Evolutionary conservation across 495 filamentous ascomycete genomes (phyloP).

Genomic region (Hyaloscypha finlandica): DNA sequence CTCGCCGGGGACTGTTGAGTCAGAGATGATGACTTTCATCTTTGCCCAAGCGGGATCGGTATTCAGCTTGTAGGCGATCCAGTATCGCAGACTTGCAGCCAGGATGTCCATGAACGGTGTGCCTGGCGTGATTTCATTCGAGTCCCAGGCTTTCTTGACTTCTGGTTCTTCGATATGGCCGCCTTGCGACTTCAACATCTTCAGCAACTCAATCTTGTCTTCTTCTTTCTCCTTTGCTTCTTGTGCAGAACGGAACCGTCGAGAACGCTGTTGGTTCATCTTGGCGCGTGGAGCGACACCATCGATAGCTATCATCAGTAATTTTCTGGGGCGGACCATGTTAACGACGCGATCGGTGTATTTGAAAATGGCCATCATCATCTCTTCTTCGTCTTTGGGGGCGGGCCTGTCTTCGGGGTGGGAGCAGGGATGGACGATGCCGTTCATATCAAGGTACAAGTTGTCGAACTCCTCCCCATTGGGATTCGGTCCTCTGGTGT

Average conservation of each 20-base stretch:
- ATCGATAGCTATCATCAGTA: constrained; percentile 97
- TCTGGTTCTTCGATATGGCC: constrained; percentile 61
- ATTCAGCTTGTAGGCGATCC: constrained; percentile 95
- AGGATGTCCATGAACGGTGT: constrained; percentile 99
- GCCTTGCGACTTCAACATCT: constrained; percentile 75
- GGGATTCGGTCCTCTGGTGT: constrained; percentile 82
- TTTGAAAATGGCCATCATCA: constrained; percentile 98
- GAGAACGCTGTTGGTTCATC: constrained; percentile 95
- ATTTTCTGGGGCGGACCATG: constrained; percentile 93
- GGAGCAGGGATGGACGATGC: constrained; percentile 98
- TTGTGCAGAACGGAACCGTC: constrained; percentile 88
- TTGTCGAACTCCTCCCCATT: constrained; percentile 99
- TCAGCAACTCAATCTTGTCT: constrained; percentile 82
- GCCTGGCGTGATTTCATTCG: constrained; percentile 96
- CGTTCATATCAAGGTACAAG: constrained; percentile 99
- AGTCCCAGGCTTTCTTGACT: constrained; percentile 93
- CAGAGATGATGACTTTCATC: constrained; percentile 97
- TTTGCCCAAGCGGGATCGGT: constrained; percentile 96
- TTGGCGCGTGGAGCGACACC: constrained; percentile 93
- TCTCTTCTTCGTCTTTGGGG: constrained; percentile 93
- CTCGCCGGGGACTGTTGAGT: constrained; percentile 96
- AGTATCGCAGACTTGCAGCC: constrained; percentile 88
- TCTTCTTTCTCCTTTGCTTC: constrained; percentile 93
- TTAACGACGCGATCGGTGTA: constrained; percentile 98
- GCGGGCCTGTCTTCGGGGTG: constrained; percentile 93